phyloP scores from a whole-genome alignment of 139 green algal species.

The Eudorina sp. region DNA sequence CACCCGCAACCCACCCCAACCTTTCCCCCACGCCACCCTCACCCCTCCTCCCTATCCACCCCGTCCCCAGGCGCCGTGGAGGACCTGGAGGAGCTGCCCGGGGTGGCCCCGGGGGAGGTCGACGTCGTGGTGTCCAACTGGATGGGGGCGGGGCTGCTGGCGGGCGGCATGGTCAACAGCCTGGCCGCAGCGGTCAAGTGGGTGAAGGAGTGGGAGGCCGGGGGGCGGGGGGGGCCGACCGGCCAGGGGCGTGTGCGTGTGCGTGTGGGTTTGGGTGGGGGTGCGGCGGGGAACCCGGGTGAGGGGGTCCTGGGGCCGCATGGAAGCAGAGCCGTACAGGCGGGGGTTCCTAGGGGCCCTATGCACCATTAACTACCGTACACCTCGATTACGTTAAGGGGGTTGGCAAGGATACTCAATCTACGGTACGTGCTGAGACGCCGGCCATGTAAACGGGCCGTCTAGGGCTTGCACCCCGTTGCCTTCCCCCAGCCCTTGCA shows the following conservation, averaged over 20 bases:
- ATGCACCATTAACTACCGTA: not conserved
- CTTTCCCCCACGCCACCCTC: not conserved
- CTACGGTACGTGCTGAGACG: too few relatives aligned
- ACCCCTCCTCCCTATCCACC: not conserved
- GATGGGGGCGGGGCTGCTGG: slow-evolving; percentile 80
- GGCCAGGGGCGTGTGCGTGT: not conserved
- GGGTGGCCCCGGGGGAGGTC: slow-evolving; percentile 44
- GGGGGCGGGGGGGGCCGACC: not conserved
- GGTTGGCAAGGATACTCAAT: too few relatives aligned
- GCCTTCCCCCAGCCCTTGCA: too few relatives aligned
- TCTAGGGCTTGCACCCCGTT: too few relatives aligned
- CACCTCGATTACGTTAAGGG: not conserved
- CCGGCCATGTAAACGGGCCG: too few relatives aligned
- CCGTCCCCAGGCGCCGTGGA: slow-evolving; percentile 8
- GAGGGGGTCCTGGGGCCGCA: not conserved
- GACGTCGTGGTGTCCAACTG: slow-evolving; percentile 83
- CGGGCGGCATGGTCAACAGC: slow-evolving; percentile 49
- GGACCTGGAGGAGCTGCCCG: slow-evolving; percentile 16
- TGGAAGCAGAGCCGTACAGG: too few relatives aligned
- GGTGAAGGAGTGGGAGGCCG: not conserved
- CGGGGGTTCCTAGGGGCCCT: too few relatives aligned
- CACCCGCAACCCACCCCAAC: too few relatives aligned
- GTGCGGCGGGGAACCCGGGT: not conserved
- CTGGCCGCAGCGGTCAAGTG: slow-evolving; percentile 8
- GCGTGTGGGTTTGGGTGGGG: too few relatives aligned